A percentile compares a stretch with the other conserved stretches of the same genome.
Conservation (phyloP, 2,329 filamentous ascomycete species). For the Pseudohalonectria lignicola region DNA sequence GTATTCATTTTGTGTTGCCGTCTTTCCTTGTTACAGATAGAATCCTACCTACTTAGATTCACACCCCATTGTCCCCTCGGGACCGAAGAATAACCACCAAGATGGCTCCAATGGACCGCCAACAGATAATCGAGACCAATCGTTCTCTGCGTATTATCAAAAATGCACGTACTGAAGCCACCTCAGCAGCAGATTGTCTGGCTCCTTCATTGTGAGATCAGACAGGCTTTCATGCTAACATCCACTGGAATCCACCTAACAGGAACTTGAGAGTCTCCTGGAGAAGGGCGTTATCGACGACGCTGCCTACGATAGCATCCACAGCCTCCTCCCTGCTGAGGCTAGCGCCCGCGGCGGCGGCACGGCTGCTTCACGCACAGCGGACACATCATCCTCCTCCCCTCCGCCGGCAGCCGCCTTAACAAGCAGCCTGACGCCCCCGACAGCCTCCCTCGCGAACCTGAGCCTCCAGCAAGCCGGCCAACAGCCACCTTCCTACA, state of each 20-base stretch:
- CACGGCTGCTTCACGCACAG: slow-evolving; percentile 8
- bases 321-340: slow-evolving; percentile 63
- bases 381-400: slow-evolving; percentile 8
- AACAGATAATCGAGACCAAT: slow-evolving; percentile 60
- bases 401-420: slow-evolving; percentile 15
- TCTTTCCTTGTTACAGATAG: no score
- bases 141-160: slow-evolving; percentile 80
- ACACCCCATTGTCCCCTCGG: no score
- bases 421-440: slow-evolving; percentile 10
- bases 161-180: slow-evolving; percentile 60
- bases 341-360: slow-evolving; percentile 40
- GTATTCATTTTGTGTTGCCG: no score
- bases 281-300: slow-evolving; percentile 73
- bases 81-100: no score
- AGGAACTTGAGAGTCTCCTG: slow-evolving; percentile 87
- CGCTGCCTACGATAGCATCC: slow-evolving; percentile 63
- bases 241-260: no score
- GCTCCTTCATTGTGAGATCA: no score
- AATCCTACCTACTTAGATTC: no score
- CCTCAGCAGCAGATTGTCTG: no score
- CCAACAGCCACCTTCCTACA: slow-evolving; percentile 39
- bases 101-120: slow-evolving; percentile 28
- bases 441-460: slow-evolving; percentile 28
- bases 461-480: slow-evolving; percentile 21
- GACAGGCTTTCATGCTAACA: no score